Base-by-base conservation (phyloP, 129 eudicot species). In the Centaurea solstitialis region DNA sequence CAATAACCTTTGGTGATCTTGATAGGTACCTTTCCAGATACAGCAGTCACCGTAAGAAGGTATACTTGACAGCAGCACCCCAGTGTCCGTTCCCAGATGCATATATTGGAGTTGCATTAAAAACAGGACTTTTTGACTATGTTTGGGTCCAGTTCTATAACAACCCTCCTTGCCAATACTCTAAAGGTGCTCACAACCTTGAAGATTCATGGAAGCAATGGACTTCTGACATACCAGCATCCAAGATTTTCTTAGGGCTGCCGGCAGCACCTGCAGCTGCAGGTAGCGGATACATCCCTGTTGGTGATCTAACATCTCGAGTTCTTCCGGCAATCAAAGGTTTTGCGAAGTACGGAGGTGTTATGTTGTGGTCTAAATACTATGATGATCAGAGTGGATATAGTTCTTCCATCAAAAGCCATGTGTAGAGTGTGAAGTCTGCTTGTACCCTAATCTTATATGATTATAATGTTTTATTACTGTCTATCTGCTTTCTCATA, bases 41-140 rank as follows among this genome's bases (percentile, higher is more conserved):
- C 21, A 53, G 76, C 68, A 76, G 13, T 6, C 7, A 23, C 3
- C 53, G 81, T 20, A 77, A 76, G 61, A 73, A 82, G 40, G 89
- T 86, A 12, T 70, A 75, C 70, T 30, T 87, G 40, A 67, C 82
- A 0, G 82, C 90, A 2, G 85, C 90, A 10, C 87, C 90, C 0
- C 85, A 83, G 28, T 87, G 90, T 77, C 87, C 87, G 4, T 83
- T 22, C 30, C 87, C 87, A 12, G 90, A 87, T 23, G 68, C 76
- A 0, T 77, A 68, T 41, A 9, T 80, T 1, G 84, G 87, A 2
- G 38, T 9, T 0, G 85, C 90, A 0, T 23, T 87, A n/a, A 26
- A 83, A 18, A 83, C 87, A 2, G 87, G 83, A 1, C 70, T 83
- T 1, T 83, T 83, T 68, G 80, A 83, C 83, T 83, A 78, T 28